Conservation (phyloP, 306 rosid species). For the Prinsepia uniflora region DNA sequence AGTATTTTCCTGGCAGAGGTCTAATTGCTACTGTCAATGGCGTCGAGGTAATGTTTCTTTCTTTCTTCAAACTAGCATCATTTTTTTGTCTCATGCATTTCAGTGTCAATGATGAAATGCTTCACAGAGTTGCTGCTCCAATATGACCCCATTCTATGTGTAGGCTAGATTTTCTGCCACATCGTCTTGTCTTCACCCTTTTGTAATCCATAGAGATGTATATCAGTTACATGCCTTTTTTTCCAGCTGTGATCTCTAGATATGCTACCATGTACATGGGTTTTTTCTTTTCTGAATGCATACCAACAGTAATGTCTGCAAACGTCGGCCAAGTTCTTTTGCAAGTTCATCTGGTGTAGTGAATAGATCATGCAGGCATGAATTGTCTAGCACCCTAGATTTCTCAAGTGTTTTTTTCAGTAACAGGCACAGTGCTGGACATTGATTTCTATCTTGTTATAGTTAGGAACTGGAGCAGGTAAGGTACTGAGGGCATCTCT, state of each 20-base stretch:
- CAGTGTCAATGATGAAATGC: neutral
- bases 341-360: neutral
- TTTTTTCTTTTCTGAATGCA: neutral
- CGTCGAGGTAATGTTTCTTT: constrained; percentile 46
- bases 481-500: constrained; percentile 72
- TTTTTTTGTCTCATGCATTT: neutral
- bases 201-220: neutral
- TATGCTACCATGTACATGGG: neutral
- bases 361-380: neutral
- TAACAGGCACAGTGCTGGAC: constrained; percentile 27
- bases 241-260: neutral
- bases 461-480: constrained; percentile 59
- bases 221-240: neutral
- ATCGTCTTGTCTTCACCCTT: neutral
- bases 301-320: neutral
- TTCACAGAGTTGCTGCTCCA: neutral
- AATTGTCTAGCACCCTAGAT: constrained; percentile 7
- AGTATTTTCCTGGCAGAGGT: constrained; percentile 97
- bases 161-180: neutral
- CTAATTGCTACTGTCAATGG: constrained; percentile 77
- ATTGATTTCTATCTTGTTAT: constrained; percentile 40
- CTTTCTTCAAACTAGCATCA: neutral
- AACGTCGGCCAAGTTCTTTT: neutral
- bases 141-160: neutral
- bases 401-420: constrained; percentile 11